Evolutionary conservation across 108 stramenopile genomes (phyloP), one percentile per base, ranked within the genome.

Genomic region (Epithemia pelagica): DNA sequence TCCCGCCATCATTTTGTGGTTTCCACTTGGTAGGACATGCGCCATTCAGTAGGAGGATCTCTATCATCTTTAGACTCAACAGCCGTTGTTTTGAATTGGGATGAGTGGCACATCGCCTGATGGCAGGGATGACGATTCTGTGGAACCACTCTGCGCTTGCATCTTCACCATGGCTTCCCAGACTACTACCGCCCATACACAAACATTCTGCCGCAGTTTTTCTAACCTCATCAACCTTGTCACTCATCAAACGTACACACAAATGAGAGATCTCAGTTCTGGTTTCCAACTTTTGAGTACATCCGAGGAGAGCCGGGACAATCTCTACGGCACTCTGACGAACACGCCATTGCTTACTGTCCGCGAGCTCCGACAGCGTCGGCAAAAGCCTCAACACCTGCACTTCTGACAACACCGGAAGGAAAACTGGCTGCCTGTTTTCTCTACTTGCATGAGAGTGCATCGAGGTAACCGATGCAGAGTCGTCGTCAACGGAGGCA

Each of bases 271-370:
- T 91, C 62, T 90, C 89, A 32, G 88, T 74, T 59, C 94, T 75
- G 22, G 89, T 89, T 67, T 90, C 88, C 23, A 87, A 75, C 20
- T 78, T 77, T 61, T 78, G 74, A 2, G 94, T 95, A 37, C 89
- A 90, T 5, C 90, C 90, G 19, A 95, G 77, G 33, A 95, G 75
- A 26, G 91, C 91, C 2, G 94, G 94, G 55, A 95, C 91, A 57
- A 95, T 91, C 78, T 95, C 94, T 20, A 95, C 94, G 20, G 94
- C 94, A 65, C 86, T 87, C 67, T 90, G 89, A 28, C 94, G 76
- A 0, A 95, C 91, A 28, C 94, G 78, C 94, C 94, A 95, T 62
- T 95, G 83, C n/a, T 66, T 64, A 57, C 89, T 95, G 30, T 85
- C 81, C 24, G 82, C 84, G 61, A 95, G 81, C 33, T 88, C 89